Evolutionary conservation across 2,329 filamentous ascomycete genomes (phyloP).

Genomic region (Aureobasidium uvarum): DNA sequence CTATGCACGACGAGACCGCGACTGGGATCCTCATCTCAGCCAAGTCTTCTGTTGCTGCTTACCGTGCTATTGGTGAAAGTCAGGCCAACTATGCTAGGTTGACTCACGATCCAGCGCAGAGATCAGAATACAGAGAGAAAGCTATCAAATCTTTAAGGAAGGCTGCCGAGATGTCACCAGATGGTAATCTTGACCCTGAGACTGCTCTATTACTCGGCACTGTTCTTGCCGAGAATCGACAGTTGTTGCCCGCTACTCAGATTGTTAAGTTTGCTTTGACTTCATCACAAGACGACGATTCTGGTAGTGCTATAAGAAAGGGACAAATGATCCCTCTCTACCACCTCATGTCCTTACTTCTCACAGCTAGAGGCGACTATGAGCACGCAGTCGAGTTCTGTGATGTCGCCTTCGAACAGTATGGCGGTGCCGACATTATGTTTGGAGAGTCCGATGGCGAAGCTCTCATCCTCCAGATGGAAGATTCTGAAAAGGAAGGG

Average conservation of each 20-base stretch:
- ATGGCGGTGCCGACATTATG: slow-evolving; percentile 51
- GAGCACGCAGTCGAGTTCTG: slow-evolving; percentile 76
- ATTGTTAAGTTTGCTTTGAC: slow-evolving; percentile 74
- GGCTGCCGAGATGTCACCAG: slow-evolving; percentile 19
- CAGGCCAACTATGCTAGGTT: slow-evolving; percentile 83
- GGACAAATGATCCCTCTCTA: slow-evolving; percentile 73
- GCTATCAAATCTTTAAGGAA: slow-evolving; percentile 61
- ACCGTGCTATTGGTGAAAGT: slow-evolving; percentile 81
- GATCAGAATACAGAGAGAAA: slow-evolving; percentile 71
- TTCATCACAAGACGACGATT: slow-evolving; percentile 43
- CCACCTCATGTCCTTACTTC: slow-evolving; percentile 82
- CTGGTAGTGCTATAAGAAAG: slow-evolving; percentile 43
- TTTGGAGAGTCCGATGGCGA: slow-evolving; percentile 3
- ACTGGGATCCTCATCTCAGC: slow-evolving; percentile 53
- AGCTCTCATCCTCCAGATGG: slow-evolving; percentile 70
- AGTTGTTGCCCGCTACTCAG: slow-evolving; percentile 76
- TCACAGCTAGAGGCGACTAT: slow-evolving; percentile 85
- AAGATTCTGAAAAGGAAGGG: slow-evolving; percentile 76
- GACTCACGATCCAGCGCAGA: slow-evolving; percentile 70
- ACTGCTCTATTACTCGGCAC: slow-evolving; percentile 77
- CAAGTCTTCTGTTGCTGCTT: slow-evolving; percentile 65
- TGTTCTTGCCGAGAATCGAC: slow-evolving; percentile 83
- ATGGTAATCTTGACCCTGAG: slow-evolving; percentile 59
- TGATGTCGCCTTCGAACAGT: slow-evolving; percentile 88
- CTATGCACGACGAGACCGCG: slow-evolving; percentile 36